phyloP scores from a whole-genome alignment of 805 yeast genomes.

The baker's yeast (Saccharomyces cerevisiae) region DNA sequence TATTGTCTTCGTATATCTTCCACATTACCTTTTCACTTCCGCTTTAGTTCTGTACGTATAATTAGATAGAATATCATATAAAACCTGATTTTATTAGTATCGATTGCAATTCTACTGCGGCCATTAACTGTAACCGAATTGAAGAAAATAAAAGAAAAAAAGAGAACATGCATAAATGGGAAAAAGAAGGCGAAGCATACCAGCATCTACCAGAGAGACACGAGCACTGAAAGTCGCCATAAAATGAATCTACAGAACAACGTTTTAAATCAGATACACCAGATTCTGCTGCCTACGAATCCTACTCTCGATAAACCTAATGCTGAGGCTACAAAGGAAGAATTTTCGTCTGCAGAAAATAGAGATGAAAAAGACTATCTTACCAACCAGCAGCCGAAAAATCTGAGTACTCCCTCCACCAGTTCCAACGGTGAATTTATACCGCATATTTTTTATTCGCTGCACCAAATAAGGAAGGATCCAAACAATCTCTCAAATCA shows the following conservation, averaged over 20 bases:
- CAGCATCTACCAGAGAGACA: neutral
- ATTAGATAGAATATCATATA: neutral
- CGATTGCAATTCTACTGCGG: too few species aligned
- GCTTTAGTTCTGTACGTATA: neutral
- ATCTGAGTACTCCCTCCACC: constrained; percentile 3
- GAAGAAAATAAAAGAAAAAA: neutral
- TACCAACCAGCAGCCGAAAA: neutral
- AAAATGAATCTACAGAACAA: constrained; percentile 8
- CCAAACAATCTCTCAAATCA: constrained; percentile 27
- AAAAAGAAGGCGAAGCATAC: neutral
- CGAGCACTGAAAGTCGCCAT: neutral
- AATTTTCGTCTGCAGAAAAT: neutral
- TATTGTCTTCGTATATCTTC: neutral
- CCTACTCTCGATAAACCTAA: neutral
- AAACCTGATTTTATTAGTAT: neutral
- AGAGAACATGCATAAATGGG: neutral
- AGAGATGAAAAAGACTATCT: neutral
- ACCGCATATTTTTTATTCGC: constrained; percentile 27
- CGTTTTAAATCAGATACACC: constrained; percentile 8
- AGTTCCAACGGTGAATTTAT: constrained; percentile 20
- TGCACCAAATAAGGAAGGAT: constrained; percentile 27
- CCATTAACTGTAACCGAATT: neutral
- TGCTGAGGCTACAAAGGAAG: neutral
- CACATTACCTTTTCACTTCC: neutral
- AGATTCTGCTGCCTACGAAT: constrained; percentile 6